phyloP scores from a whole-genome alignment of 78 protist species.

The Planoprotostelium fungivorum region DNA sequence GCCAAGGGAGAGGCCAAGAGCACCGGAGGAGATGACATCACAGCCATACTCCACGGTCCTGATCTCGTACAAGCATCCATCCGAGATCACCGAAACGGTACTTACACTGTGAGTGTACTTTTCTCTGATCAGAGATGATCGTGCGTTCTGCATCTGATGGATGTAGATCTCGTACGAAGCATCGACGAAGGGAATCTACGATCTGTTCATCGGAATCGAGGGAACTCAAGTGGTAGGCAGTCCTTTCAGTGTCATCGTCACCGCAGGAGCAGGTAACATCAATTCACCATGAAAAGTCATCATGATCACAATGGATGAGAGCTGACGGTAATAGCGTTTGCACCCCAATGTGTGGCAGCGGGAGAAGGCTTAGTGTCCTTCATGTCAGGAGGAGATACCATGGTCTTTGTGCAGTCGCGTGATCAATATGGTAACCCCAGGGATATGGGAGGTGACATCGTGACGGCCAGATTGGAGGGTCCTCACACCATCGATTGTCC shows the following conservation, averaged over 20 bases:
- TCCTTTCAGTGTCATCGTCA: not conserved
- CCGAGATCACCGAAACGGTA: not conserved
- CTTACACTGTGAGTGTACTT: not conserved
- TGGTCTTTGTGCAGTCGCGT: not conserved
- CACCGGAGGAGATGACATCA: not conserved
- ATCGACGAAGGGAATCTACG: not conserved
- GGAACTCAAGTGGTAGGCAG: not conserved
- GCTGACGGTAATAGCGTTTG: not conserved
- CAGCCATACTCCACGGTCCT: not conserved
- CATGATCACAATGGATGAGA: not conserved
- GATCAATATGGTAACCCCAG: not conserved
- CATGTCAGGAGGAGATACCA: not conserved
- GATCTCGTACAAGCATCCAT: not conserved
- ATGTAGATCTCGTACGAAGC: not conserved
- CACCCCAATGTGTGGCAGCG: not conserved
- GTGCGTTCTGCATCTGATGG: not conserved
- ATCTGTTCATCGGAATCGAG: not conserved
- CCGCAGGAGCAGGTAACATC: not conserved
- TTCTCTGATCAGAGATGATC: too few species aligned
- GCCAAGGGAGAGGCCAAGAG: not conserved
- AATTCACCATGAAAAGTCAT: not conserved
- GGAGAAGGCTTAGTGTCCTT: not conserved
- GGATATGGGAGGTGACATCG: not conserved
- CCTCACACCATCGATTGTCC: not conserved
- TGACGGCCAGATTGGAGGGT: not conserved